A percentile compares a stretch with the other conserved stretches of the same genome.
phyloP scores from a whole-genome alignment of 2,329 filamentous ascomycete species.

The Stenocarpella maydis region DNA sequence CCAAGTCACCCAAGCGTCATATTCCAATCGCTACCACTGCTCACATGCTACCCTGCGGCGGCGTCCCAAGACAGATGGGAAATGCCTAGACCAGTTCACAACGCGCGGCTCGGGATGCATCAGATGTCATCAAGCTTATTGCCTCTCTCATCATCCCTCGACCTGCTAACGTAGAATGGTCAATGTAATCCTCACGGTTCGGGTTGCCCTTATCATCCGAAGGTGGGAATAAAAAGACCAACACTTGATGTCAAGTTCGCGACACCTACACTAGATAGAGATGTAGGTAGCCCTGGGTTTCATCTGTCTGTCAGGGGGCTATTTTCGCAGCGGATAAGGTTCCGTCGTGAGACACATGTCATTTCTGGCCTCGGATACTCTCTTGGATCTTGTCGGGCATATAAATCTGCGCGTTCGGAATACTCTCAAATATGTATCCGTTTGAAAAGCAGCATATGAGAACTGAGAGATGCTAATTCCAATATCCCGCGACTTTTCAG shows the following conservation, averaged over 20 bases:
- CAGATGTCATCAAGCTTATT: background rate
- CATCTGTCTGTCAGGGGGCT: background rate
- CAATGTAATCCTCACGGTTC: too few species aligned
- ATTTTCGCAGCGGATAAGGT: background rate
- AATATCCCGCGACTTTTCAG: background rate
- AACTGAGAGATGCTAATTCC: background rate
- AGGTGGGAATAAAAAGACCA: too few species aligned
- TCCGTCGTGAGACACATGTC: background rate
- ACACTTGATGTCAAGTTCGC: too few species aligned
- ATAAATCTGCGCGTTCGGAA: background rate
- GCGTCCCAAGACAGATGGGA: too few species aligned
- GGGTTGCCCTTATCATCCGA: too few species aligned
- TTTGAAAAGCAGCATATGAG: background rate
- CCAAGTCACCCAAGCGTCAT: background rate
- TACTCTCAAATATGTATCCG: too few species aligned
- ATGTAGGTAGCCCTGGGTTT: too few species aligned
- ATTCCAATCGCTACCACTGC: background rate
- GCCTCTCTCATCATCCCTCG: background rate
- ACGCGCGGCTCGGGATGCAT: background rate
- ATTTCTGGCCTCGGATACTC: background rate
- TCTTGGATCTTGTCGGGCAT: background rate
- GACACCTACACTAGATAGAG: too few species aligned
- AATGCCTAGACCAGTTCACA: too few species aligned
- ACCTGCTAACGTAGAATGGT: too few species aligned
- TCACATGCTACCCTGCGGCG: background rate